A percentile compares a stretch with the other conserved stretches of the same genome.
These are phyloP conservation scores for Tylopilus sp. DNA, from an alignment of 1,284 basidiomycete genomes.

Conservation along the genomic window DNA sequence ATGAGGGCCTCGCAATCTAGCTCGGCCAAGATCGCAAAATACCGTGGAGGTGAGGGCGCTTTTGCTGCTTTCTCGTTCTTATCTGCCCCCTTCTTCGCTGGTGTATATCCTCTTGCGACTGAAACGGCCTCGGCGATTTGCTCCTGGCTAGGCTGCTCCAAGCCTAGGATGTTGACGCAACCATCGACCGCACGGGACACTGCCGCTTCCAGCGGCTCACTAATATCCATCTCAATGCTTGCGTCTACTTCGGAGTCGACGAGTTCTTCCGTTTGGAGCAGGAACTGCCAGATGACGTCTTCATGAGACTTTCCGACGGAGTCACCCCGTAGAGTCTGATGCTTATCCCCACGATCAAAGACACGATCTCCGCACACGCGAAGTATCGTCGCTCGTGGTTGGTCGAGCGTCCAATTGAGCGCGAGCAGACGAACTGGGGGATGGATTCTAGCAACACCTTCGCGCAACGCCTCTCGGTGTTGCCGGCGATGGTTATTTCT, in stretches of 20 bases:
- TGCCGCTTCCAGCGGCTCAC: conserved; percentile 51
- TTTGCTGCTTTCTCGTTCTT: conserved; percentile 36
- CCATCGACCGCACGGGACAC: conserved; percentile 61
- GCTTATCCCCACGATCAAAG: conserved; percentile 70
- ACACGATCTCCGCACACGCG: conserved; percentile 79
- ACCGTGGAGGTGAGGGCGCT: conserved; percentile 41
- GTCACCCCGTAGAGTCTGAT: conserved; percentile 77
- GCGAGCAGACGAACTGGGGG: conserved; percentile 71
- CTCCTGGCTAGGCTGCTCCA: conserved; percentile 54
- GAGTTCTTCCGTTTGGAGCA: conserved; percentile 66
- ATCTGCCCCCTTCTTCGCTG: conserved; percentile 38
- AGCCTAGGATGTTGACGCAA: conserved; percentile 46
- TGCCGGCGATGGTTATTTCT: conserved; percentile 86
- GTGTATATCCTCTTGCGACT: conserved; percentile 49
- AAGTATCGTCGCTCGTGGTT: conserved; percentile 55
- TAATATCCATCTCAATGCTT: conserved; percentile 63
- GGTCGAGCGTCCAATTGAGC: conserved; percentile 70
- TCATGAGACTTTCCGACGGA: conserved; percentile 59
- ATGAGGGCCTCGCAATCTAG: conserved; percentile 55
- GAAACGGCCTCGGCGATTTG: conserved; percentile 59
- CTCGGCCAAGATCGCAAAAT: conserved; percentile 78
- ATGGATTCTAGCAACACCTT: conserved; percentile 41
- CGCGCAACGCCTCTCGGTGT: conserved; percentile 70
- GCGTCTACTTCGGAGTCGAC: conserved; percentile 59
- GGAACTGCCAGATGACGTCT: conserved; percentile 77